Evolutionary conservation across 2,329 filamentous ascomycete genomes (phyloP).

Genomic region (Aspergillus calidoustus): DNA sequence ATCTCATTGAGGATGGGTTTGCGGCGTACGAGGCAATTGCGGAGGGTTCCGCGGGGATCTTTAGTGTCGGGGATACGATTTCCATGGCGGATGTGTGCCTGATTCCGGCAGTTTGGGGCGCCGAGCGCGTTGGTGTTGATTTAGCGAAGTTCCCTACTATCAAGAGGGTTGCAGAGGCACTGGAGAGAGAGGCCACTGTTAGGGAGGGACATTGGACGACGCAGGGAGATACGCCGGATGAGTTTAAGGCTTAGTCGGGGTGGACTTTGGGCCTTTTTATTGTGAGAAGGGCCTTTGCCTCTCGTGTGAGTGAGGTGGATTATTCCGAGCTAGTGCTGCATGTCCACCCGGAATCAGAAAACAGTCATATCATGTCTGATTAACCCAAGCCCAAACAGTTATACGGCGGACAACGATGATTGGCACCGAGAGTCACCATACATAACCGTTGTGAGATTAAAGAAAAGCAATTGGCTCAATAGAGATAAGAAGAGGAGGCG

Average conservation of each 20-base stretch:
- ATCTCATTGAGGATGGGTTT: conserved; percentile 59
- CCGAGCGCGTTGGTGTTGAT: conserved; percentile 60
- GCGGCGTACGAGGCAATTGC: conserved; percentile 58
- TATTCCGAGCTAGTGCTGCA: background rate
- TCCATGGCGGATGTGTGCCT: conserved; percentile 64
- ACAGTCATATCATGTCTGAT: background rate
- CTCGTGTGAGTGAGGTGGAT: background rate
- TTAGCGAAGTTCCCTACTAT: conserved; percentile 55
- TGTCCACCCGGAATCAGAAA: background rate
- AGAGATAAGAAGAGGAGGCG: too few species aligned
- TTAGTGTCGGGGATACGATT: conserved; percentile 60
- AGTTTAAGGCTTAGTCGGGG: conserved; percentile 39
- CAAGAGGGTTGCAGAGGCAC: conserved; percentile 48
- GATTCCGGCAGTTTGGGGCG: conserved; percentile 63
- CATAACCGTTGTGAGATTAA: too few species aligned
- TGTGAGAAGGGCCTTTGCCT: background rate
- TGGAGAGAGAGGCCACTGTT: conserved; percentile 58
- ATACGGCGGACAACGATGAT: too few species aligned
- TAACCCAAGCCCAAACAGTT: background rate
- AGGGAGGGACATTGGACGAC: conserved; percentile 57
- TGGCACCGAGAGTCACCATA: too few species aligned
- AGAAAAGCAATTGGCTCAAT: too few species aligned
- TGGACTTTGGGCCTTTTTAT: background rate
- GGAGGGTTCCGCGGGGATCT: conserved; percentile 49
- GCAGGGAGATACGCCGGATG: conserved; percentile 60